Conservation (phyloP, 1,284 basidiomycete species). For the Ustilago bromivora region DNA sequence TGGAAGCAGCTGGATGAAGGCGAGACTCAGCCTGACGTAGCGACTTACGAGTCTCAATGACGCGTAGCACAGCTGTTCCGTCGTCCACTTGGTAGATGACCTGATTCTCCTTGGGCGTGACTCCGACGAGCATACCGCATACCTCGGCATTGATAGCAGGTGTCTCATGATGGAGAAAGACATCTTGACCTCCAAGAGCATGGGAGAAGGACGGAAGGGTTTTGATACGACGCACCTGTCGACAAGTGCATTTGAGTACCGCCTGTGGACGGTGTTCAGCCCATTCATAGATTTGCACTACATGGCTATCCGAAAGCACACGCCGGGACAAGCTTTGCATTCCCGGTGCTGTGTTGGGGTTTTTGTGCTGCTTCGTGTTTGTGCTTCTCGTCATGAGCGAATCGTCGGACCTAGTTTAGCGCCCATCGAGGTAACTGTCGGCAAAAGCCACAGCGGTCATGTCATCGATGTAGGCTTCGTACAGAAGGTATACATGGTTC, state of each 20-base stretch:
- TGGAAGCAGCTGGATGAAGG: not conserved
- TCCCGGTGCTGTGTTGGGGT: not conserved
- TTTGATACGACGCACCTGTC: constrained; percentile 23
- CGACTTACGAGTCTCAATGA: constrained; percentile 36
- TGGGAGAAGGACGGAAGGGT: constrained; percentile 21
- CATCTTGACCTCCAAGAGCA: constrained; percentile 30
- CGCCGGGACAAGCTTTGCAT: constrained; percentile 19
- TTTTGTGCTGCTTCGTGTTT: not conserved
- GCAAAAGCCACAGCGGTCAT: not conserved
- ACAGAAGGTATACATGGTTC: not conserved
- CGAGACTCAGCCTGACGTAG: constrained; percentile 4
- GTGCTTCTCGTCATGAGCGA: not conserved
- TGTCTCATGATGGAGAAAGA: constrained; percentile 34
- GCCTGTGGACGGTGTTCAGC: constrained; percentile 19
- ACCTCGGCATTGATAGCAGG: constrained; percentile 36
- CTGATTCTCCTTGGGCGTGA: constrained; percentile 41
- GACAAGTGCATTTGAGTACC: constrained; percentile 39
- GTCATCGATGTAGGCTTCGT: not conserved
- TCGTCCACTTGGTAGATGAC: constrained; percentile 52
- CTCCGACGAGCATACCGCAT: constrained; percentile 48
- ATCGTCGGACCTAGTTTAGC: not conserved
- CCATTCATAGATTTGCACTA: constrained; percentile 41
- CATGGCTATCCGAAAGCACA: constrained; percentile 25
- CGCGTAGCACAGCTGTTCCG: constrained; percentile 45
- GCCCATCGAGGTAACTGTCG: not conserved